Conservation (phyloP, 352 stramenopile species). For the Aphanomyces astaci region DNA sequence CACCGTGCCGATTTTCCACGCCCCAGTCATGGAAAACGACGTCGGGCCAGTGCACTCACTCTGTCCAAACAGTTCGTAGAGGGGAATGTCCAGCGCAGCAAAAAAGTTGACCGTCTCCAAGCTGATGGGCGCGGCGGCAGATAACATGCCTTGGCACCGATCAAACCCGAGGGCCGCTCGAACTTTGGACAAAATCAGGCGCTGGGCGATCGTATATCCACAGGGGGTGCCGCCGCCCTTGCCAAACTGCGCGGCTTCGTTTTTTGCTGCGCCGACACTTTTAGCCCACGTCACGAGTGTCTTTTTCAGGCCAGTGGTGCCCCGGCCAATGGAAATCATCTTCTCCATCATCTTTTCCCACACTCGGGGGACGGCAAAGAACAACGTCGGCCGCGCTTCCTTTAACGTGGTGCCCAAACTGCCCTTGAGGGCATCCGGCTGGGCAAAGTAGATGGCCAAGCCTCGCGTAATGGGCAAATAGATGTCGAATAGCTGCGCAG, state of each 20-base stretch:
- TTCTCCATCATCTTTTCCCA: slow-evolving; percentile 74
- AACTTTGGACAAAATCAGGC: slow-evolving; percentile 37
- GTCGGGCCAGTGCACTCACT: slow-evolving; percentile 45
- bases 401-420: slow-evolving; percentile 55
- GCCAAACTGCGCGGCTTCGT: slow-evolving; percentile 19
- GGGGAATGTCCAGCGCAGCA: slow-evolving; percentile 61
- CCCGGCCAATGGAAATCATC: slow-evolving; percentile 43
- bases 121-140: slow-evolving; percentile 51
- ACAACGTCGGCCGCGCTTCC: slow-evolving; percentile 66
- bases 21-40: slow-evolving; percentile 30
- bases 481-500: slow-evolving; percentile 42
- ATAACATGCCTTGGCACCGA: slow-evolving; percentile 33
- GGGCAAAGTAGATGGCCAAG: slow-evolving; percentile 59
- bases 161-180: slow-evolving; percentile 41
- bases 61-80: slow-evolving; percentile 60
- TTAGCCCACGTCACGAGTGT: slow-evolving; percentile 53
- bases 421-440: slow-evolving; percentile 67
- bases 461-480: slow-evolving; percentile 34
- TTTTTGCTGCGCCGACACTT: slow-evolving; percentile 29
- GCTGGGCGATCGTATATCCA: slow-evolving; percentile 39
- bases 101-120: slow-evolving; percentile 65
- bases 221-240: slow-evolving; percentile 27
- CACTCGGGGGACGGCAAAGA: slow-evolving; percentile 76
- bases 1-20: slow-evolving; percentile 27
- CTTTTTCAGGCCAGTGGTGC: slow-evolving; percentile 45